Evolutionary conservation across 1,284 basidiomycete genomes (phyloP).

Genomic region (Ganoderma multipileum): DNA sequence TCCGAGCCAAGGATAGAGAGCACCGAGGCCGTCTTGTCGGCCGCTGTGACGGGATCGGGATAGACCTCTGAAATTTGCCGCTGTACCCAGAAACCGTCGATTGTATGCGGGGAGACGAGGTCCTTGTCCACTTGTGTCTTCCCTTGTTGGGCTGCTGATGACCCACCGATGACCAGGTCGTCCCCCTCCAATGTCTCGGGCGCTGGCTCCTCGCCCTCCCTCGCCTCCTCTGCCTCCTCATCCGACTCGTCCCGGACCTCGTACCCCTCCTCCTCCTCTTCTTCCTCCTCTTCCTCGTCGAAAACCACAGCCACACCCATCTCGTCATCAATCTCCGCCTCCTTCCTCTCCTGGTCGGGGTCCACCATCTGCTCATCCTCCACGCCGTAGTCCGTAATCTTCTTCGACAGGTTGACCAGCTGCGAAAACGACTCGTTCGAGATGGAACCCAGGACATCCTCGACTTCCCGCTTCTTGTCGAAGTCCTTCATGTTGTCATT

Average conservation of each 20-base stretch:
- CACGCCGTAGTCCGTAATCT: conserved; percentile 94
- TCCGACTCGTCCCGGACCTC: conserved; percentile 83
- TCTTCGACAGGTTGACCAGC: conserved; percentile 89
- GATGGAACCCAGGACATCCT: conserved; percentile 79
- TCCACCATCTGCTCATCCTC: conserved; percentile 83
- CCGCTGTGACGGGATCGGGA: conserved; percentile 92
- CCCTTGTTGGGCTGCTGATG: conserved; percentile 49
- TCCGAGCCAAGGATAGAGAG: conserved; percentile 92
- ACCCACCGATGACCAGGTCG: conserved; percentile 78
- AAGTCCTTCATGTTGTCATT: conserved; percentile 93
- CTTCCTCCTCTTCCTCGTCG: conserved; percentile 93
- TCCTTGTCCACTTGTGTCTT: conserved; percentile 75
- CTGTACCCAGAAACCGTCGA: conserved; percentile 99
- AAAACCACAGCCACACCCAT: conserved; percentile 96
- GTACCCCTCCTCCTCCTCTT: conserved; percentile 87
- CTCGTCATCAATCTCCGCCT: conserved; percentile 90
- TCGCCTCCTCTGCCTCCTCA: conserved; percentile 75
- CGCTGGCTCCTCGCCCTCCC: conserved; percentile 51
- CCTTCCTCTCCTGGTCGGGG: conserved; percentile 79
- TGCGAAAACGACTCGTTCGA: conserved; percentile 85
- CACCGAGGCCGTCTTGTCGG: conserved; percentile 89
- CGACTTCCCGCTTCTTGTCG: conserved; percentile 96
- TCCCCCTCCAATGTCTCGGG: conserved; percentile 56
- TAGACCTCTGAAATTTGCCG: conserved; percentile 92
- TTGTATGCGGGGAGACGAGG: conserved; percentile 86